These are phyloP conservation scores for Diaporthe velutina DNA, from an alignment of 2,329 filamentous ascomycete genomes.

Conservation along the genomic window DNA sequence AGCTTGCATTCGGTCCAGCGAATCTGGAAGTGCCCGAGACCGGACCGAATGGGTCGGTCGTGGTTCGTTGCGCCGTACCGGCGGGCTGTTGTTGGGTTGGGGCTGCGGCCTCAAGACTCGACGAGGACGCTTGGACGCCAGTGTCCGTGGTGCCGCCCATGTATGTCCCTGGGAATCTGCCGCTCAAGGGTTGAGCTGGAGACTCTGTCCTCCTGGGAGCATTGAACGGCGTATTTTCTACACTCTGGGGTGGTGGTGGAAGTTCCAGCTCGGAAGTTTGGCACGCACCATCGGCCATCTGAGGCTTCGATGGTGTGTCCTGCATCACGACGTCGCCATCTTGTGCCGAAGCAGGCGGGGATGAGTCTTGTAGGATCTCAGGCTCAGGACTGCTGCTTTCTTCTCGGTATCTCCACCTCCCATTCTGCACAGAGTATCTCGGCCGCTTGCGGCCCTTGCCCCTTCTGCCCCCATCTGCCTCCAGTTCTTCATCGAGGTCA, in stretches of 20 bases:
- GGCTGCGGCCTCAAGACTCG: not conserved
- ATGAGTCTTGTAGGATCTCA: slow-evolving; percentile 46
- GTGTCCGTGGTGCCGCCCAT: slow-evolving; percentile 3
- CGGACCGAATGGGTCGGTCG: slow-evolving; percentile 4
- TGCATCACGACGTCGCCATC: slow-evolving; percentile 32
- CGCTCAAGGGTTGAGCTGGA: not conserved
- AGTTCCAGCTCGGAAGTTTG: slow-evolving; percentile 48
- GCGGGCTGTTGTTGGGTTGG: not conserved
- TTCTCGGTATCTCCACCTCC: slow-evolving; percentile 80
- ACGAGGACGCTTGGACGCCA: slow-evolving; percentile 24
- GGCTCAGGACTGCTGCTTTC: slow-evolving; percentile 78
- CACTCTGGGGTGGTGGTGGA: slow-evolving; percentile 30
- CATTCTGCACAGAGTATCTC: slow-evolving; percentile 75
- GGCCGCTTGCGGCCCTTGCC: slow-evolving; percentile 77
- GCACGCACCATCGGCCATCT: slow-evolving; percentile 48
- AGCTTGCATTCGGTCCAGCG: not conserved
- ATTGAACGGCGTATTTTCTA: slow-evolving; percentile 25
- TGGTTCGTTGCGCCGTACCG: not conserved
- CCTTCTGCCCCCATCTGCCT: slow-evolving; percentile 73
- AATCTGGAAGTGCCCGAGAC: not conserved
- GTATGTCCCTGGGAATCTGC: not conserved
- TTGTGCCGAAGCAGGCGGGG: slow-evolving; percentile 6
- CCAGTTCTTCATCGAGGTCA: slow-evolving; percentile 73
- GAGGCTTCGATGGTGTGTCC: slow-evolving; percentile 40
- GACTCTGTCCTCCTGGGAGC: not conserved